Conservation (phyloP, 768 basidiomycete species). For the Auriscalpium microsporum region DNA sequence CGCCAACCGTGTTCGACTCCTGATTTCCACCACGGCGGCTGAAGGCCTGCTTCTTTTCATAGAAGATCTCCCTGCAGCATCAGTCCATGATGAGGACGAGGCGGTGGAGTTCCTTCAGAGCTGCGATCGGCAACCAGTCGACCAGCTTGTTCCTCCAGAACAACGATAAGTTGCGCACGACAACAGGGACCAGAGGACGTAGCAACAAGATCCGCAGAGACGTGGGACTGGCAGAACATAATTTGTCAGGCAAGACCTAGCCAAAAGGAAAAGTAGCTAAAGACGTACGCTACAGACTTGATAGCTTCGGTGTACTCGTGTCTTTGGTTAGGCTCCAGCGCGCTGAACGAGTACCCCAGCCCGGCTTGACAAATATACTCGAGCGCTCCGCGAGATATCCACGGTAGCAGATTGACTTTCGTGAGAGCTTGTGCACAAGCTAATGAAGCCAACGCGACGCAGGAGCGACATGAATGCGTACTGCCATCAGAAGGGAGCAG, state of each 20-base stretch:
- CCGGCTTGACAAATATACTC: conserved; percentile 19
- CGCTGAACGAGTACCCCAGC: conserved; percentile 17
- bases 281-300: conserved; percentile 6
- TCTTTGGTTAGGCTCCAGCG: conserved; percentile 2
- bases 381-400: conserved; percentile 15
- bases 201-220: not conserved
- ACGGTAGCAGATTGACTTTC: conserved; percentile 14
- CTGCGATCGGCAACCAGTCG: conserved; percentile 22
- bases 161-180: conserved; percentile 23
- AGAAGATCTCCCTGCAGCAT: conserved; percentile 29
- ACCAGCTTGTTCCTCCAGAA: conserved; percentile 18
- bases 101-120: conserved; percentile 24
- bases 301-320: conserved; percentile 14
- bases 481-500: not conserved
- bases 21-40: conserved; percentile 21
- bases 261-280: not conserved
- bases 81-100: conserved; percentile 29
- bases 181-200: conserved; percentile 5
- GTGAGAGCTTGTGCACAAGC: not conserved
- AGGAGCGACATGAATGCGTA: no score
- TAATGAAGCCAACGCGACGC: not conserved
- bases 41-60: conserved; percentile 29
- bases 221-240: conserved; percentile 5
- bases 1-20: conserved; percentile 21
- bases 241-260: no score